Evolutionary conservation across 805 yeast species (phyloP), one percentile per base, ranked within the genome.

Genomic region (Ogataea parapolymorpha): DNA sequence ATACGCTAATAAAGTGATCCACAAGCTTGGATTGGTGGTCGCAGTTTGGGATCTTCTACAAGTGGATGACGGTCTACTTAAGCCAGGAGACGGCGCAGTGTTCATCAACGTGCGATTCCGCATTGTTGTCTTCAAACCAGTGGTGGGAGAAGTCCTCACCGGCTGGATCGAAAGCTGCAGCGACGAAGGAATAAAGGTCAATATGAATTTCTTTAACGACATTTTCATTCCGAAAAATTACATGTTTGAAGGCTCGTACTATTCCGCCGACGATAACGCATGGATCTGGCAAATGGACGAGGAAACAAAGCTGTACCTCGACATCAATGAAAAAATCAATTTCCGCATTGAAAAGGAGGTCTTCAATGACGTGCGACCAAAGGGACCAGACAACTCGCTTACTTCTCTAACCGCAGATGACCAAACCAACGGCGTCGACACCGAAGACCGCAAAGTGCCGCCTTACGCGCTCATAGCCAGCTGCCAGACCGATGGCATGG

Each of bases 401-500:
- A 50, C 46, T 32, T 29, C 49, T 12, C 66, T 63, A 32, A 62
- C 59, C 31, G 46, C 46, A 13, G 51, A 35, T 11, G 54, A 42
- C 23, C 62, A 55, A n/a, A 32, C 28, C 18, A 39, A 43, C 49
- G 54, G 53, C 14, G 49, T 52, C 15, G 53, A 49, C 20, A 43
- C 32, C 3, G 59, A 55, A 11, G 58, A 54, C 1, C 44, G 48
- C 13, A 75, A 70, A 46, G 68, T 75, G 10, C 93, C 96, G 9
- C 88, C 96, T 12, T 90, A 88, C 65, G 86, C 88, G 8, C 65
- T 91, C 20, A 63, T 86, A 22, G 98, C 91, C 13, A 85, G 95
- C 49, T 89, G 97, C 61, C 96, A 89, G 61, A 80, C 88, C 3
- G 96, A 89, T 56, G 99, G 99, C 32, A 87, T 89, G 95, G 99